These are phyloP conservation scores for Trapa bicornis DNA, from an alignment of 345 rosid genomes.

Conservation along the genomic window DNA sequence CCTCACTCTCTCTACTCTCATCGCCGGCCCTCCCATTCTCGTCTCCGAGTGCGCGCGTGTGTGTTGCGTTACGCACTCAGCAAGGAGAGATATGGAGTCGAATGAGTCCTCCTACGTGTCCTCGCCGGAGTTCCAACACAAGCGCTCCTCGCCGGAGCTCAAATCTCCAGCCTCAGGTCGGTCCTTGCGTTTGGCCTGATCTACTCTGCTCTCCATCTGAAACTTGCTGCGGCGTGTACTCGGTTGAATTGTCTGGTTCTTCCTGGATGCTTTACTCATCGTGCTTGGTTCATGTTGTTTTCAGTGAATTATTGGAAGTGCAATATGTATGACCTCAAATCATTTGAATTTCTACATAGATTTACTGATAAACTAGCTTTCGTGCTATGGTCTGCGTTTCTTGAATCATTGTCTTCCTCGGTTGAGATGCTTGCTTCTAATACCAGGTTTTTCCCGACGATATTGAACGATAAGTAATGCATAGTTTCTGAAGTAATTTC, in stretches of 20 bases:
- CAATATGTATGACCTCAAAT: neutral
- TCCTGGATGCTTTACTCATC: neutral
- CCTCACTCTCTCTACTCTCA: neutral
- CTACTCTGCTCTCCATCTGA: slow-evolving; percentile 16
- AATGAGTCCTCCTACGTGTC: slow-evolving; percentile 74
- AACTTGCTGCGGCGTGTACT: no score
- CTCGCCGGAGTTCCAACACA: slow-evolving; percentile 59
- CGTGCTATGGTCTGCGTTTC: no score
- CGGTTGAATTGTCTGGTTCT: neutral
- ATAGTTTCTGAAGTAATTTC: neutral
- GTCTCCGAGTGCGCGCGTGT: neutral
- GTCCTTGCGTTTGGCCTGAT: slow-evolving; percentile 26
- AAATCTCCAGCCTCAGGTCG: slow-evolving; percentile 64
- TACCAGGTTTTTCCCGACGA: neutral
- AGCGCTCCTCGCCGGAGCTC: slow-evolving; percentile 60
- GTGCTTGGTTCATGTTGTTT: neutral
- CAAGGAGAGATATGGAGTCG: slow-evolving; percentile 46
- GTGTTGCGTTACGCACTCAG: neutral
- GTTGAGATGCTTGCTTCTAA: neutral
- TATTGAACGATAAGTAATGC: neutral
- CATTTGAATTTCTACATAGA: no score
- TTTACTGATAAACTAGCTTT: no score
- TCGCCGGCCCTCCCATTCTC: neutral
- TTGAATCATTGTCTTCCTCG: no score
- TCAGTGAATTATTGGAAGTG: neutral